These are phyloP conservation scores for Artemisia annua DNA, from an alignment of 129 eudicot species.

Conservation along the genomic window DNA sequence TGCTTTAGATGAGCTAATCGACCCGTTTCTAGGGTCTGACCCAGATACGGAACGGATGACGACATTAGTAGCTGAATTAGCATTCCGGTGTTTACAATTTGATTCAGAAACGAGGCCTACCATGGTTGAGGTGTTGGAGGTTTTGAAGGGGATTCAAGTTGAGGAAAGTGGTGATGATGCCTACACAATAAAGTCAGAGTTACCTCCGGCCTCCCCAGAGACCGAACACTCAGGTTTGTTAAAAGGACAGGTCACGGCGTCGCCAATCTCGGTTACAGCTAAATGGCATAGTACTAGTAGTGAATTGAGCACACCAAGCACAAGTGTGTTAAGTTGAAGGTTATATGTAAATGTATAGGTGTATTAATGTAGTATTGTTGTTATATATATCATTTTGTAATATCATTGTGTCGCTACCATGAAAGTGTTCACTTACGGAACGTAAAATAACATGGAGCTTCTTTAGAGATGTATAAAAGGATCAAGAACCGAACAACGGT, in stretches of 20 bases:
- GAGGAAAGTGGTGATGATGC: constrained; percentile 17
- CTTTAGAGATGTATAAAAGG: not conserved
- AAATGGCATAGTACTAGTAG: constrained; percentile 55
- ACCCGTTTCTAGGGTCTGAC: constrained; percentile 47
- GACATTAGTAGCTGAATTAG: constrained; percentile 70
- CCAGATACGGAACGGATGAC: constrained; percentile 62
- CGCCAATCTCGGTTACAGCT: constrained; percentile 58
- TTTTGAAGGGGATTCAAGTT: constrained; percentile 50
- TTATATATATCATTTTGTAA: constrained; percentile 14
- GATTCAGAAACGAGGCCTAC: constrained; percentile 83
- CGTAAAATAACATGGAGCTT: constrained; percentile 5
- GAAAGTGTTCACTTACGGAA: constrained; percentile 7
- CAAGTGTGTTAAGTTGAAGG: constrained; percentile 27
- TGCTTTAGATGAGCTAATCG: constrained; percentile 68
- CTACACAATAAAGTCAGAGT: not conserved
- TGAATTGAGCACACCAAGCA: constrained; percentile 42
- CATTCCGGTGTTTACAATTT: constrained; percentile 74
- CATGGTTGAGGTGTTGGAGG: constrained; percentile 67
- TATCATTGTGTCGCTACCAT: not conserved
- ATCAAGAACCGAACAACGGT: constrained; percentile 5
- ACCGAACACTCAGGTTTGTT: constrained; percentile 45
- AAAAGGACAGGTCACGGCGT: constrained; percentile 34
- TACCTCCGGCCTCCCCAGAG: constrained; percentile 54
- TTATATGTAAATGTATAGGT: constrained; percentile 15
- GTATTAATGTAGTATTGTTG: constrained; percentile 11